Evolutionary conservation across 768 basidiomycete genomes (phyloP).

Genomic region (Suillus subaureus): DNA sequence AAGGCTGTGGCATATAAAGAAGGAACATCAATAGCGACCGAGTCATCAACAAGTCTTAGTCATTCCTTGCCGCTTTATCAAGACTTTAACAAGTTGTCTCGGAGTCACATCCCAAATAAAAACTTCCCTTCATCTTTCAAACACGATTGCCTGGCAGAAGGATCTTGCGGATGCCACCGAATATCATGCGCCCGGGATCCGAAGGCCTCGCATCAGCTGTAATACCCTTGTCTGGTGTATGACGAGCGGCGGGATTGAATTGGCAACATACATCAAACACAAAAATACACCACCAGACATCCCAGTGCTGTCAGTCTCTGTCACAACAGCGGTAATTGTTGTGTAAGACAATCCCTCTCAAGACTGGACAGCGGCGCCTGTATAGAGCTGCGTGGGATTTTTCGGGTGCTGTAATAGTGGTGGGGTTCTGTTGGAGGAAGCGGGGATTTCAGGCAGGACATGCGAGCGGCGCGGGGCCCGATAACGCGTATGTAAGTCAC

Average conservation of each 20-base stretch:
- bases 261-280: not conserved
- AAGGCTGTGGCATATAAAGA: not conserved
- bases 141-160: not conserved
- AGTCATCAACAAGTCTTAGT: not conserved
- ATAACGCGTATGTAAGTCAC: not conserved
- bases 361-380: not conserved
- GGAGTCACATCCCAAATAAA: not conserved
- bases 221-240: not conserved
- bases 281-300: not conserved
- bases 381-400: not conserved
- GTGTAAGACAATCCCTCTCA: not conserved
- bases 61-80: not conserved
- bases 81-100: not conserved
- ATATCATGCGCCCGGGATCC: not conserved
- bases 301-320: not conserved
- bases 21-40: not conserved
- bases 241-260: not conserved
- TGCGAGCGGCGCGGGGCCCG: too few relatives aligned
- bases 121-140: not conserved
- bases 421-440: too few relatives aligned
- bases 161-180: not conserved
- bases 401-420: too few relatives aligned
- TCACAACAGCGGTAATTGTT: not conserved
- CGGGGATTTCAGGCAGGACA: too few relatives aligned
- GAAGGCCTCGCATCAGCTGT: not conserved